Evolutionary conservation across 805 yeast genomes (phyloP), one percentile per base, ranked within the genome.

Genomic region (Candida bentonensis): DNA sequence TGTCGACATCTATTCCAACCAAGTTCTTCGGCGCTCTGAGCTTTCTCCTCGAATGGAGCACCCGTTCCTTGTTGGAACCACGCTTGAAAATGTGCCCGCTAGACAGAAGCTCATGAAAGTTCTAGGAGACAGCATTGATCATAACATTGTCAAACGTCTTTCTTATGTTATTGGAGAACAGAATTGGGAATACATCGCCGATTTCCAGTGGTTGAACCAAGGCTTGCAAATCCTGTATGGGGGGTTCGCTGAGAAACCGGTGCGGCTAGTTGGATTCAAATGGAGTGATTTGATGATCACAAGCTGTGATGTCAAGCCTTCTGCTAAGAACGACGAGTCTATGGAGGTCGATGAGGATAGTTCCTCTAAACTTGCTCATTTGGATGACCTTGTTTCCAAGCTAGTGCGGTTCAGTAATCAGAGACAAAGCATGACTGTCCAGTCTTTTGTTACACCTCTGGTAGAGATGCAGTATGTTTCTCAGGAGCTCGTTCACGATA

Each of bases 111-210:
- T 94, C 49, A 82, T 92, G 92, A 59, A 72, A 0, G 83, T 92
- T 45, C 64, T 92, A 55, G 79, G 80, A 58, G 73, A 73, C 39
- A 82, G 94, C 51, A 65, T 92, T 48, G 96, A 88, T 48, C 72
- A 68, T 42, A 87, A 83, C 51, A 70, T 87, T 21, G 74, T 75
- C 52, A 86, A 84, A 59, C 70, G 98, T 46, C 66, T 92, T 27
- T 78, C 80, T 50, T 94, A 94, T 53, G 80, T 89, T 5, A 73
- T 94, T n/a, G 68, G 89, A 30, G 97, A 92, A 54, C 99, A 92
- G 59, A 89, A 86, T 55, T 92, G 99, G 99, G 99, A 92, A 58
- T 82, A 75, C 51, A 66, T 92, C 30, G 88, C 94, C 0, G 98
- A 92, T 51, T 83, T 82, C 54, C 83, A 87, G 36, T 92, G 98